Evolutionary conservation across 768 basidiomycete species (phyloP).

Genomic region (Leucocoprinus sp.): DNA sequence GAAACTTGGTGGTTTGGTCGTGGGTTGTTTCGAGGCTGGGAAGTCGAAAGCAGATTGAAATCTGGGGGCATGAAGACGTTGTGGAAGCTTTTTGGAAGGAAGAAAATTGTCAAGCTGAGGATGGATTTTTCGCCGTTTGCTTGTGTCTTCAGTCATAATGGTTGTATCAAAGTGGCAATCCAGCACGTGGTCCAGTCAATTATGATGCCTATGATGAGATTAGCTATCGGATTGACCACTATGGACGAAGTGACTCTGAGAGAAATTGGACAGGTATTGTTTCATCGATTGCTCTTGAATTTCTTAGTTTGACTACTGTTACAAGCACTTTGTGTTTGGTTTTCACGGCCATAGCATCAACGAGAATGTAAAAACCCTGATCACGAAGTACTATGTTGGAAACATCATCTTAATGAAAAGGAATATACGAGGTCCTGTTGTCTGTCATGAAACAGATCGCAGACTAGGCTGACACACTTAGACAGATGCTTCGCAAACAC

Average conservation of each 20-base stretch:
- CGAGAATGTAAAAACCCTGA: slow-evolving; percentile 45
- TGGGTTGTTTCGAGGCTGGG: background rate
- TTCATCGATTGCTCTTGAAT: background rate
- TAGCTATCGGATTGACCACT: too few species aligned
- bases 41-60: slow-evolving; percentile 4
- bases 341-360: slow-evolving; percentile 52
- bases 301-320: too few species aligned
- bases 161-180: background rate
- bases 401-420: slow-evolving; percentile 64
- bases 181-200: background rate
- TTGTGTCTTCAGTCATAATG: background rate
- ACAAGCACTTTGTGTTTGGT: slow-evolving; percentile 66
- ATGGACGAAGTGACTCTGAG: slow-evolving; percentile 31
- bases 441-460: background rate
- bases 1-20: background rate
- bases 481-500: slow-evolving; percentile 44
- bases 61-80: background rate
- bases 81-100: background rate
- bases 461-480: background rate
- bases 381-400: slow-evolving; percentile 57
- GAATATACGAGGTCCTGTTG: slow-evolving; percentile 43
- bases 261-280: slow-evolving; percentile 23
- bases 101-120: slow-evolving; percentile 1
- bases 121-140: slow-evolving; percentile 3
- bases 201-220: too few species aligned